Percentiles rank a stretch among this genome's conserved stretches.
Evolutionary conservation across 805 yeast genomes (phyloP).

Genomic region (Myxozyma monticola): DNA sequence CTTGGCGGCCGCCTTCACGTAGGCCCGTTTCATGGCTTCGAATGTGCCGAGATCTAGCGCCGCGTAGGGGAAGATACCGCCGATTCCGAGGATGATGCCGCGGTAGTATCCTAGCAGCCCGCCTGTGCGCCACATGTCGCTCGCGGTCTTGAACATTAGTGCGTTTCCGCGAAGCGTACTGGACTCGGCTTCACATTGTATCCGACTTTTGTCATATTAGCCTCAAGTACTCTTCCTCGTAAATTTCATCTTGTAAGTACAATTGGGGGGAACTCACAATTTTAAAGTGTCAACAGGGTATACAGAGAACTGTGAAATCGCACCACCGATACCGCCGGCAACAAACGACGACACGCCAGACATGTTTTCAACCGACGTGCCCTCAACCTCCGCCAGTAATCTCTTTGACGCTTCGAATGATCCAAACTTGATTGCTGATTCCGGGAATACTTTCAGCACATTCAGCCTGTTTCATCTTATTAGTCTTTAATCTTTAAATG

Average conservation of each 20-base stretch:
- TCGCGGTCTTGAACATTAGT: constrained; percentile 65
- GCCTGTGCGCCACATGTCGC: constrained; percentile 74
- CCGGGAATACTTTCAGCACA: constrained; percentile 92
- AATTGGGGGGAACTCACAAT: constrained; percentile 42
- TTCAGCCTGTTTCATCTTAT: constrained; percentile 59
- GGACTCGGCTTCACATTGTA: constrained; percentile 87
- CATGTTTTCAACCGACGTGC: constrained; percentile 39
- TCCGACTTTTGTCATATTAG: constrained; percentile 43
- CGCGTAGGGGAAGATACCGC: constrained; percentile 97
- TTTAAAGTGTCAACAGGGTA: constrained; percentile 95
- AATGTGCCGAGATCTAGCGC: constrained; percentile 95
- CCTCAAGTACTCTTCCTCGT: neutral
- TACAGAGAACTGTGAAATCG: constrained; percentile 84
- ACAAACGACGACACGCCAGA: constrained; percentile 78
- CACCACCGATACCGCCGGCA: constrained; percentile 97
- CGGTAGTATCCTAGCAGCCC: constrained; percentile 79
- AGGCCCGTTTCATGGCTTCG: constrained; percentile 77
- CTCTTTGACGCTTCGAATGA: constrained; percentile 86
- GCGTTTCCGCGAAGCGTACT: constrained; percentile 59
- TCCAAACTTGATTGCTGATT: constrained; percentile 96
- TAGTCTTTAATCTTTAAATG: constrained; percentile 45
- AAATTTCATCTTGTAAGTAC: too few relatives aligned
- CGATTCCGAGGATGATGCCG: constrained; percentile 85
- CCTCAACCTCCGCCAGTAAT: constrained; percentile 52
- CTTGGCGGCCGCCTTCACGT: constrained; percentile 62